Evolutionary conservation across 2,329 filamentous ascomycete species (phyloP), one percentile per base, ranked within the genome.

Genomic region (Fusarium nematophilum): DNA sequence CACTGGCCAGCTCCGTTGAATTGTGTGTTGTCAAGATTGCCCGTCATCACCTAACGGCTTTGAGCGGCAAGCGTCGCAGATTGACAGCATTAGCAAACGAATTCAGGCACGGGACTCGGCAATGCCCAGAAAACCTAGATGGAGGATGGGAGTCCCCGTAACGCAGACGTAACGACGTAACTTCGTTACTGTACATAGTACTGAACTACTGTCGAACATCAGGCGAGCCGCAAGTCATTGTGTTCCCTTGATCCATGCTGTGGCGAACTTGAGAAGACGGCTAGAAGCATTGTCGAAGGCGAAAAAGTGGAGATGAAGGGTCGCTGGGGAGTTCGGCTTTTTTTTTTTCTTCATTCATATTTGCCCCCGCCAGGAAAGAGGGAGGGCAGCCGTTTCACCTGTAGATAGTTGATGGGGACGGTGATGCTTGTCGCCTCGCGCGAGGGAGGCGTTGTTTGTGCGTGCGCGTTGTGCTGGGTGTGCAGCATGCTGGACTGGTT

Each of bases 261-360:
- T 64, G 57, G 61, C 60, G 49, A 64, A 58, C 57, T 46, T 58
- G 51, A 42, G 61, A 63, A 64, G 45, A 18, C 52, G 53, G 53
- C 57, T 64, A 64, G 61, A 64, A 64, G 57, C 57, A 50, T 64
- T 62, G 48, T 64, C 52, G 61, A 64, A 53, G 60, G 43, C 36
- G 40, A 40, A 39, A 30, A 36, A 44, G 61, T 64, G 61, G 61
- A 54, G 52, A 43, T 25, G 13, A 31, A 30, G 31, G 40, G 46
- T 30, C 39, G 51, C 27, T 45, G 44, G 18, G 23, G 33, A 47
- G 33, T 15, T 29, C 37, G 21, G 33, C 14, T 10, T 26, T 30
- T 42, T 25, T n/a, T 14, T 21, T 42, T 61, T 37, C 43, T 63
- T 50, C 59, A 31, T 27, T 29, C 23, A 30, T n/a, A 6, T 50